phyloP scores from a whole-genome alignment of 805 yeast species.

The Kazachstania viticola region DNA sequence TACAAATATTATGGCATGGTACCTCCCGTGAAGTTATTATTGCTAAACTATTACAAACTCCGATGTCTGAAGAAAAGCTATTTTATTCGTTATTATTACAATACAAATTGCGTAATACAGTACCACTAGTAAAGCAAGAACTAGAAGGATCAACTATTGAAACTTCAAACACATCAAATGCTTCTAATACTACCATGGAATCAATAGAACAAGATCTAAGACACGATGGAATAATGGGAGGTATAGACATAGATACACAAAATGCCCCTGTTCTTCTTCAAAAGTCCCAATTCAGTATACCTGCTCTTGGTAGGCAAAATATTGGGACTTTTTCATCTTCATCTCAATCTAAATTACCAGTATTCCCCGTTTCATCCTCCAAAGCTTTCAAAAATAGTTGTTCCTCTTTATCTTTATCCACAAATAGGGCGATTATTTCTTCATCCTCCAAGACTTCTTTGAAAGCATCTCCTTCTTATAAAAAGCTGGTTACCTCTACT shows the following conservation, averaged over 20 bases:
- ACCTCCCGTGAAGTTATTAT: constrained; percentile 48
- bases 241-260: background rate
- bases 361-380: constrained; percentile 21
- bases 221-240: background rate
- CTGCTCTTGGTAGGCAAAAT: constrained; percentile 10
- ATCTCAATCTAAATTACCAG: constrained; percentile 11
- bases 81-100: constrained; percentile 66
- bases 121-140: constrained; percentile 1
- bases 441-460: constrained; percentile 6
- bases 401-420: constrained; percentile 11
- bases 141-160: background rate
- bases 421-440: constrained; percentile 7
- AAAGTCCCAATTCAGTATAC: constrained; percentile 24
- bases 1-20: constrained; percentile 76
- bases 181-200: background rate
- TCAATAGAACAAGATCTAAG: background rate
- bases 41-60: constrained; percentile 40
- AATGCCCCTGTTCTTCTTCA: constrained; percentile 20
- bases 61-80: constrained; percentile 62
- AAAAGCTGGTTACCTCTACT: constrained; percentile 2
- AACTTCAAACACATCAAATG: background rate
- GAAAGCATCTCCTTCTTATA: background rate
- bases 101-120: constrained; percentile 60
- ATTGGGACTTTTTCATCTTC: constrained; percentile 3
- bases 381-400: constrained; percentile 17